These are phyloP conservation scores for Raphanus hybrid DNA, from an alignment of 441 rosid species.

Conservation along the genomic window DNA sequence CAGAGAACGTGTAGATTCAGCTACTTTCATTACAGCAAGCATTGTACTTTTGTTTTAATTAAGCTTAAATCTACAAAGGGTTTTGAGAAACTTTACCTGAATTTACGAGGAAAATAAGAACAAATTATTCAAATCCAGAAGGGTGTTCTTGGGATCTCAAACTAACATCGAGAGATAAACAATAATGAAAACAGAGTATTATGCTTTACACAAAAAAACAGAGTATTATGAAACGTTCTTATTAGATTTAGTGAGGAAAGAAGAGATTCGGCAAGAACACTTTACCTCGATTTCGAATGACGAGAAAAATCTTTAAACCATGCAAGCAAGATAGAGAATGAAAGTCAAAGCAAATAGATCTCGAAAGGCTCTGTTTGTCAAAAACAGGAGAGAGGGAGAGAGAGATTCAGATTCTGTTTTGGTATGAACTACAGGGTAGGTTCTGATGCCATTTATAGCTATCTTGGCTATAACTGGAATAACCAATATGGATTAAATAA, in stretches of 20 bases:
- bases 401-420: background rate
- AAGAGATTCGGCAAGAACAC: conserved; percentile 5
- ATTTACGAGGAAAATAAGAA: conserved; percentile 41
- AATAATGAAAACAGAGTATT: background rate
- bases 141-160: conserved; percentile 32
- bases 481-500: too few species aligned
- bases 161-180: background rate
- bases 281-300: conserved; percentile 29
- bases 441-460: background rate
- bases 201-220: too few species aligned
- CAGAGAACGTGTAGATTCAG: background rate
- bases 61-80: conserved; percentile 3
- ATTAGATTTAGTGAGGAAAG: background rate
- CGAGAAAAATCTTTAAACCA: background rate
- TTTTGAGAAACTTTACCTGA: conserved; percentile 34
- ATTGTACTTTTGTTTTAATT: background rate
- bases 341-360: conserved; percentile 25
- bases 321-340: background rate
- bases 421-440: conserved; percentile 11
- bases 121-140: conserved; percentile 38
- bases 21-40: background rate
- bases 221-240: background rate
- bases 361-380: background rate
- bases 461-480: background rate
- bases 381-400: conserved; percentile 5